Conservation (phyloP, 306 rosid species). For the Glycine tomentella region DNA sequence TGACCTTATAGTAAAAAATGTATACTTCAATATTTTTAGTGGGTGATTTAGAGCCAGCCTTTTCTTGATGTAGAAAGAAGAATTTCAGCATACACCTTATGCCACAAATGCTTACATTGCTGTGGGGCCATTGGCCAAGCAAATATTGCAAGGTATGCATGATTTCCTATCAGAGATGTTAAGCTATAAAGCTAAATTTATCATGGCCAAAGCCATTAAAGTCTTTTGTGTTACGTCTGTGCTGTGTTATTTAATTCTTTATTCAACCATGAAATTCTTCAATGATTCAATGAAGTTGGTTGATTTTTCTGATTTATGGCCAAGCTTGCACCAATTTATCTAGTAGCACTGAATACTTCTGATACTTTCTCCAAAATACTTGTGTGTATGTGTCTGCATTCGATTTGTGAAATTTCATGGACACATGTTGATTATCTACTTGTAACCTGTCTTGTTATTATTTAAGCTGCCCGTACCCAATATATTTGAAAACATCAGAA, state of each 20-base stretch:
- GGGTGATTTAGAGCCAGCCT: conserved; percentile 40
- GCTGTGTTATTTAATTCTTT: conserved; percentile 3
- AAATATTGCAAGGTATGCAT: conserved; percentile 74
- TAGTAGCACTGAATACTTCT: conserved; percentile 16
- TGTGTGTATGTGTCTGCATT: conserved; percentile 24
- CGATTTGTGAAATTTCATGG: neutral
- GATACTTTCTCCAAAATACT: conserved; percentile 30
- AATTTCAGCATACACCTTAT: conserved; percentile 94
- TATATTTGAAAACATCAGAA: conserved; percentile 22
- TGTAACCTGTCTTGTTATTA: conserved; percentile 11
- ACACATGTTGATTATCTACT: conserved; percentile 24
- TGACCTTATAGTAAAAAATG: conserved; percentile 33
- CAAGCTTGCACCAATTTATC: neutral
- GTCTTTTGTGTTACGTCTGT: neutral
- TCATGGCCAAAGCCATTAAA: conserved; percentile 1
- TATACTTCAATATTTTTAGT: conserved; percentile 14
- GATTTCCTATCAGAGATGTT: conserved; percentile 32
- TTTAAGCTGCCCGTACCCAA: neutral
- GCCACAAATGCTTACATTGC: conserved; percentile 86
- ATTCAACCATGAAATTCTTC: conserved; percentile 26
- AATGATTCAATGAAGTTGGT: conserved; percentile 10
- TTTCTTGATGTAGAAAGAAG: conserved; percentile 82
- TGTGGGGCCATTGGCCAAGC: conserved; percentile 73
- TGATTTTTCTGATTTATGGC: conserved; percentile 25
- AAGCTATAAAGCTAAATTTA: conserved; percentile 28